A percentile compares a stretch with the other conserved stretches of the same genome.
phyloP scores from a whole-genome alignment of 2,329 filamentous ascomycete genomes.

The Metarhizium anisopliae region DNA sequence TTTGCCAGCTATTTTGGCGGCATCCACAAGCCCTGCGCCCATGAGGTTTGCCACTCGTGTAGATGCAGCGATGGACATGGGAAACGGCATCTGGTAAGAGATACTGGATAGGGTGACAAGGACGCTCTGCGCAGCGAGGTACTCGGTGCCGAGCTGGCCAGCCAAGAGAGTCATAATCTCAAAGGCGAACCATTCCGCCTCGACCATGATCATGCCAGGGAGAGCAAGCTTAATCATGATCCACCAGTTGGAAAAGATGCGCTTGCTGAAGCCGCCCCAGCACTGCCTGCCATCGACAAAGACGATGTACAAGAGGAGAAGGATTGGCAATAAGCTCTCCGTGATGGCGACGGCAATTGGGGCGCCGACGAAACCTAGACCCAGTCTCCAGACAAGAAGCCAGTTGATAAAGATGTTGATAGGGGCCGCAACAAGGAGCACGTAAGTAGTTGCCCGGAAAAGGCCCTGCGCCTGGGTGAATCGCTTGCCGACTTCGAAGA shows the following conservation, averaged over 20 bases:
- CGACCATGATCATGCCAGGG: conserved; percentile 86
- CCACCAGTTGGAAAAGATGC: conserved; percentile 67
- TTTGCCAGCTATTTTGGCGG: conserved; percentile 71
- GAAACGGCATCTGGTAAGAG: conserved; percentile 88
- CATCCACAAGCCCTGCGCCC: conserved; percentile 71
- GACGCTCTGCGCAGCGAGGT: conserved; percentile 82
- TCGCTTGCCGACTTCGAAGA: conserved; percentile 70
- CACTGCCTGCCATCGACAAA: conserved; percentile 68
- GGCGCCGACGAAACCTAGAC: conserved; percentile 67
- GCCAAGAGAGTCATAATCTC: conserved; percentile 81
- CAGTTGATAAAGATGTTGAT: conserved; percentile 71
- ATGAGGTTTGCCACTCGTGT: conserved; percentile 90
- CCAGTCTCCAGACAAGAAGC: conserved; percentile 65
- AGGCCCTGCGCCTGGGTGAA: conserved; percentile 78
- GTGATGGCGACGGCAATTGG: conserved; percentile 74
- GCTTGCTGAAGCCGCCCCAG: conserved; percentile 71
- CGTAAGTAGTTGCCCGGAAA: conserved; percentile 69
- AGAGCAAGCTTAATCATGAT: conserved; percentile 77
- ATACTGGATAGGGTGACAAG: conserved; percentile 69
- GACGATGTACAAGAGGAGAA: conserved; percentile 70
- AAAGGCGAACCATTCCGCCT: conserved; percentile 89
- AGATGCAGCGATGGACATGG: conserved; percentile 77
- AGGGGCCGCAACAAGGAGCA: conserved; percentile 66
- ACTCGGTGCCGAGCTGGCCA: conserved; percentile 68
- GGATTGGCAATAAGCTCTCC: conserved; percentile 65